Percentiles rank a stretch among this genome's conserved stretches.
These are phyloP conservation scores for Populus alba DNA, from an alignment of 345 rosid species.

Conservation along the genomic window DNA sequence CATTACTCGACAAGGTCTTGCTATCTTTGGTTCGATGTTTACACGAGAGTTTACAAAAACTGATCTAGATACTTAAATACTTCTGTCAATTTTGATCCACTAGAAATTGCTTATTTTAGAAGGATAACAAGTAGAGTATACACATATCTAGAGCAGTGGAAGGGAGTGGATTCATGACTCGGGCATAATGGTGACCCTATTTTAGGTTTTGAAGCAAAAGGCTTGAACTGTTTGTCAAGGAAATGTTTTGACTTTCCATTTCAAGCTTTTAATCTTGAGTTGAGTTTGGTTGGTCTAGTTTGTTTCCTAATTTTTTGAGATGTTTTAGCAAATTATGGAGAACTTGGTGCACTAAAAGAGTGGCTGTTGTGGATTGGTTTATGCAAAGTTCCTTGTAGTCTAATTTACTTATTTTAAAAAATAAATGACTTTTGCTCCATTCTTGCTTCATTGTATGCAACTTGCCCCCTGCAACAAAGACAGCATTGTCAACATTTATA, in stretches of 20 bases:
- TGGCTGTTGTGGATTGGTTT: neutral
- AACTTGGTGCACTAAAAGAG: neutral
- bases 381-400: neutral
- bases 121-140: neutral
- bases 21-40: no score
- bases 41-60: no score
- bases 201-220: neutral
- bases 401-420: neutral
- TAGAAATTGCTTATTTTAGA: no score
- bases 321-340: neutral
- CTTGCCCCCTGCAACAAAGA: neutral
- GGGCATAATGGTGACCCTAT: neutral
- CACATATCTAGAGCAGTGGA: neutral
- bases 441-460: neutral
- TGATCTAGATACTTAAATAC: no score
- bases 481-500: conserved; percentile 1
- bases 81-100: no score
- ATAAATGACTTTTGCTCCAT: neutral
- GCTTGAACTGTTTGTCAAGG: neutral
- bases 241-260: neutral
- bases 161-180: no score
- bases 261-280: neutral
- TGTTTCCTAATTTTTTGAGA: neutral
- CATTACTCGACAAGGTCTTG: neutral
- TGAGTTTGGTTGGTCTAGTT: neutral